Percentiles rank a stretch among this genome's conserved stretches.
Evolutionary conservation across 768 basidiomycete genomes (phyloP).

Genomic region (Tylopilus sp.): DNA sequence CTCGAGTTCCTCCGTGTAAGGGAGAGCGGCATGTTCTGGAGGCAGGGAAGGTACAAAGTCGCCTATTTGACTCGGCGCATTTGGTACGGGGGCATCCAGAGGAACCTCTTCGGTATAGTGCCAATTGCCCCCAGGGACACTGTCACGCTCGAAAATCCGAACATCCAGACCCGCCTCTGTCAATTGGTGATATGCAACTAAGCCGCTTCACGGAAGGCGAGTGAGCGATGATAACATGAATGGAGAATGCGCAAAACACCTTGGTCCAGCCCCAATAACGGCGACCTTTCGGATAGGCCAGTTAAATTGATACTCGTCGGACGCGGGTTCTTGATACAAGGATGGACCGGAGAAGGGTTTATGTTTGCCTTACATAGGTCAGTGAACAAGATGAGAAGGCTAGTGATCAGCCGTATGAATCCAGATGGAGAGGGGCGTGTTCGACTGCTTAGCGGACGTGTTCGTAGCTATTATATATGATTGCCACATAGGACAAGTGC

Average conservation of each 20-base stretch:
- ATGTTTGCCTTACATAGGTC: too few species aligned
- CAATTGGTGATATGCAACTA: constrained; percentile 13
- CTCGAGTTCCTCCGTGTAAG: constrained; percentile 9
- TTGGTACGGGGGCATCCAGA: constrained; percentile 10
- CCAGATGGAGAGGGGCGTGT: too few species aligned
- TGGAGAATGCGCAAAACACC: not conserved
- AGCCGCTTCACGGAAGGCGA: constrained; percentile 1
- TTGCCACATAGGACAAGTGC: too few species aligned
- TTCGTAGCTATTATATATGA: too few species aligned
- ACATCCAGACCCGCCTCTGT: constrained; percentile 15
- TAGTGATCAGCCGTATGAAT: too few species aligned
- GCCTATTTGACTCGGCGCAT: not conserved
- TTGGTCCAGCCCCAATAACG: constrained; percentile 15
- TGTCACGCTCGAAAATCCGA: constrained; percentile 16
- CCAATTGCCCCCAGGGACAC: constrained; percentile 11
- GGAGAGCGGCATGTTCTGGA: constrained; percentile 1
- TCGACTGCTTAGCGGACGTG: too few species aligned
- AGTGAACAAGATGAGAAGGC: too few species aligned
- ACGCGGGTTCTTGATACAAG: not conserved
- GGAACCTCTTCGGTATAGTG: constrained; percentile 17
- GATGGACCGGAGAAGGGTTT: not conserved
- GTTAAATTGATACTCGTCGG: constrained; percentile 7
- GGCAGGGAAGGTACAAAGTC: constrained; percentile 15
- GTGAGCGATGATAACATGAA: not conserved
- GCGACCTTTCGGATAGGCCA: constrained; percentile 16